Evolutionary conservation across 2,329 filamentous ascomycete genomes (phyloP).

Genomic region (Lasiodiplodia sp.): DNA sequence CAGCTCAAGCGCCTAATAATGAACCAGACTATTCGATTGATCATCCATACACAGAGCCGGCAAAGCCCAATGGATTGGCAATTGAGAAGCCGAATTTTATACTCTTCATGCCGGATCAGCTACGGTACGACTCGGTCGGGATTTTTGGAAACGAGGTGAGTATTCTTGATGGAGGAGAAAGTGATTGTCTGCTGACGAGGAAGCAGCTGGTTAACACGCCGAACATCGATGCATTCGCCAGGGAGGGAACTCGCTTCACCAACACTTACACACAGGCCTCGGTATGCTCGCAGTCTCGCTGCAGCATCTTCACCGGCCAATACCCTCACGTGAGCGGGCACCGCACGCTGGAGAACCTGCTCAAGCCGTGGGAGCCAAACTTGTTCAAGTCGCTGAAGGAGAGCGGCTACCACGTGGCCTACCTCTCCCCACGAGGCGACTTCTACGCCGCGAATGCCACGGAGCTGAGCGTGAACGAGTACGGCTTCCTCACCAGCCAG

Average conservation of each 20-base stretch:
- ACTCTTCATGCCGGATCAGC: conserved; percentile 59
- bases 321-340: conserved; percentile 58
- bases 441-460: conserved; percentile 54
- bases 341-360: conserved; percentile 55
- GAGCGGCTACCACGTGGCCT: conserved; percentile 57
- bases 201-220: conserved; percentile 37
- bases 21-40: not conserved
- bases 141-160: conserved; percentile 49
- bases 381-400: conserved; percentile 55
- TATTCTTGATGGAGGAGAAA: conserved; percentile 42
- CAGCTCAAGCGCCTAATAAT: not conserved
- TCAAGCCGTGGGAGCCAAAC: conserved; percentile 60
- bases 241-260: conserved; percentile 51
- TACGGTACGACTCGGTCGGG: conserved; percentile 55
- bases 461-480: conserved; percentile 55
- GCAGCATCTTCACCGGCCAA: conserved; percentile 57
- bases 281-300: conserved; percentile 57
- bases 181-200: not conserved
- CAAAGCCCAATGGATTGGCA: conserved; percentile 14
- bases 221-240: conserved; percentile 50
- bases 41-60: conserved; percentile 9
- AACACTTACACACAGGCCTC: conserved; percentile 57
- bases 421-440: conserved; percentile 52
- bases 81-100: conserved; percentile 43
- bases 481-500: conserved; percentile 53